Evolutionary conservation across 75 land plant genomes (phyloP).

Genomic region (Pinus taeda): DNA sequence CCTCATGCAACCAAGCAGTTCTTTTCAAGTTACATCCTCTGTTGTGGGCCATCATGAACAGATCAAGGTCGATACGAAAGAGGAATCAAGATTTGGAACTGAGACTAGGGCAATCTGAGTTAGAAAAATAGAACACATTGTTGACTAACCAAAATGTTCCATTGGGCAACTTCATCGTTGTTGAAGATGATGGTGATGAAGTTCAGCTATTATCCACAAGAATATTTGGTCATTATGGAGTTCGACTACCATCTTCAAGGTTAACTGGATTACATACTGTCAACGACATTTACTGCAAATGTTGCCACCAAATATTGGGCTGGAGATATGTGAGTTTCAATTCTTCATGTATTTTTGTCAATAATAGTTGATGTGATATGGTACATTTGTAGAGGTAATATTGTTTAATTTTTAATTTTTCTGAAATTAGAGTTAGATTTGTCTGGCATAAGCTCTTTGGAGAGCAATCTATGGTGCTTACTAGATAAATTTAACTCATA

Average conservation of each 20-base stretch:
- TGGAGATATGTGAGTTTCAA: no score
- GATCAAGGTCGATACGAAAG: not conserved
- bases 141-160: not conserved
- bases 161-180: not conserved
- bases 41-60: not conserved
- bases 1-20: no score
- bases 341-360: not conserved
- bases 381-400: not conserved
- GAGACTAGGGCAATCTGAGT: slow-evolving; percentile 1
- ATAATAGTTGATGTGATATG: not conserved
- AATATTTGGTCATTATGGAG: not conserved
- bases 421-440: not conserved
- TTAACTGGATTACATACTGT: no score
- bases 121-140: not conserved
- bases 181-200: not conserved
- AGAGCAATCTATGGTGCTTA: not conserved
- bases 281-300: no score
- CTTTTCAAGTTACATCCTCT: not conserved
- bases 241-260: not conserved
- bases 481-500: not conserved
- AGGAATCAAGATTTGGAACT: slow-evolving; percentile 7
- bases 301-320: no score
- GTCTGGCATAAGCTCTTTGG: not conserved
- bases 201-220: not conserved
- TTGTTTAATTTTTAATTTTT: slow-evolving; percentile 4